These are phyloP conservation scores for Aethionema arabicum DNA, from an alignment of 345 rosid species.

Conservation along the genomic window DNA sequence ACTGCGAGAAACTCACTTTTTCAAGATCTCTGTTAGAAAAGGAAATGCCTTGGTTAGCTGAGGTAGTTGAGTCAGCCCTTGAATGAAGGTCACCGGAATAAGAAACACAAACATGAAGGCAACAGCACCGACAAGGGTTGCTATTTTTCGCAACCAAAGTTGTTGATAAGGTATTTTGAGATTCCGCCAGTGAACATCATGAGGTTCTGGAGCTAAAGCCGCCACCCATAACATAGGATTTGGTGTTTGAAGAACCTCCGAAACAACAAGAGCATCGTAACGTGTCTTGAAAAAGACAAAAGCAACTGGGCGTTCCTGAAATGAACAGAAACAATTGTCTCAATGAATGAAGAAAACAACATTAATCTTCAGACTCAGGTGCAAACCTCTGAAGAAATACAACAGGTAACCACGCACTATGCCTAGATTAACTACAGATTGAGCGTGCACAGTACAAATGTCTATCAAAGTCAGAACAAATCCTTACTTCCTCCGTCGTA, in stretches of 20 bases:
- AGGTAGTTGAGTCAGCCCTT: constrained; percentile 73
- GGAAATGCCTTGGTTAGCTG: constrained; percentile 58
- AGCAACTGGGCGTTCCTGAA: constrained; percentile 86
- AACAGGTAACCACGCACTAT: constrained; percentile 20
- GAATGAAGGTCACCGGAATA: constrained; percentile 74
- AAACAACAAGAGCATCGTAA: constrained; percentile 74
- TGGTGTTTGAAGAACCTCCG: constrained; percentile 77
- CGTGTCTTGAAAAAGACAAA: constrained; percentile 94
- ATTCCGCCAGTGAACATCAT: constrained; percentile 89
- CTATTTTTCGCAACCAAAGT: constrained; percentile 83
- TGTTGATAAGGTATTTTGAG: constrained; percentile 75
- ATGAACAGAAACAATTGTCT: constrained; percentile 17
- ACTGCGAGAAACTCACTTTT: constrained; percentile 49
- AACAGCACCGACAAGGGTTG: constrained; percentile 56
- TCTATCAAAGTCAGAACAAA: constrained; percentile 29
- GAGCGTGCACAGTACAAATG: neutral
- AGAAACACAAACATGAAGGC: constrained; percentile 76
- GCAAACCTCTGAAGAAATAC: constrained; percentile 2
- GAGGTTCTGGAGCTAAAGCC: constrained; percentile 87
- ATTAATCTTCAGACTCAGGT: neutral
- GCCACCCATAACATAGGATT: constrained; percentile 97
- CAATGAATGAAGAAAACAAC: neutral
- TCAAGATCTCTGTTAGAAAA: constrained; percentile 52
- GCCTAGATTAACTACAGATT: constrained; percentile 7
- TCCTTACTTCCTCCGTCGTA: constrained; percentile 55